Evolutionary conservation across 1,284 basidiomycete species (phyloP).

Genomic region (Stereum hirsutum): DNA sequence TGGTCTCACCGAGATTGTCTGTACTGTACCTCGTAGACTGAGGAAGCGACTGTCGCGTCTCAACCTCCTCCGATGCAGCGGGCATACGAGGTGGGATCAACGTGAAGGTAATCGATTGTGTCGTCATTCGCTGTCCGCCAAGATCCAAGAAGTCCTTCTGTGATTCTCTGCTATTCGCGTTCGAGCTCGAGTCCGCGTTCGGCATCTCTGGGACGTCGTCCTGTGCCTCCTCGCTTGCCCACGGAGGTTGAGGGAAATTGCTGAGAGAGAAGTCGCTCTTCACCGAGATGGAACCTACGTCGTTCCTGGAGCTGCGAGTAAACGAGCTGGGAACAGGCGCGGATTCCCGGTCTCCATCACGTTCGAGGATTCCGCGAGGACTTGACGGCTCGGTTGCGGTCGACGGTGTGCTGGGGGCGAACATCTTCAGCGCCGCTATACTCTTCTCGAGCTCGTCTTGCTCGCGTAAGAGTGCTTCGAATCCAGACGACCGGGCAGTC

Average conservation of each 20-base stretch:
- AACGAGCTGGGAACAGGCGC: background rate
- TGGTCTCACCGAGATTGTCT: too few species aligned
- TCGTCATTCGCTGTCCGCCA: background rate
- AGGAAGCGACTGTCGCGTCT: constrained; percentile 15
- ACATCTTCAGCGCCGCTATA: constrained; percentile 46
- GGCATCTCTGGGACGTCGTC: constrained; percentile 4
- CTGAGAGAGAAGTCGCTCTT: constrained; percentile 62
- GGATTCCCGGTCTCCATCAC: constrained; percentile 6
- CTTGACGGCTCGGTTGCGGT: background rate
- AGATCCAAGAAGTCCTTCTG: background rate
- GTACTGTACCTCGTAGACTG: constrained; percentile 24
- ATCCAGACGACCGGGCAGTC: constrained; percentile 22
- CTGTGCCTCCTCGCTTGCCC: constrained; percentile 14
- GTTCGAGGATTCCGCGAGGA: background rate
- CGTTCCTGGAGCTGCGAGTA: constrained; percentile 2
- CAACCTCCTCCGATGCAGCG: constrained; percentile 10
- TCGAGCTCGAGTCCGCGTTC: background rate
- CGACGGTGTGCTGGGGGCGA: constrained; percentile 23
- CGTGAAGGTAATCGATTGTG: constrained; percentile 6
- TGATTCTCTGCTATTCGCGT: background rate
- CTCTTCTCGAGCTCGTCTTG: constrained; percentile 58
- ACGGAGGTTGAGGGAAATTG: constrained; percentile 59
- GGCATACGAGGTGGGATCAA: constrained; percentile 19
- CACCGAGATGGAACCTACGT: constrained; percentile 24
- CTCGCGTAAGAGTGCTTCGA: constrained; percentile 46